Conservation (phyloP, 192 early-diverging fungal species). For the Gigaspora rosea region DNA sequence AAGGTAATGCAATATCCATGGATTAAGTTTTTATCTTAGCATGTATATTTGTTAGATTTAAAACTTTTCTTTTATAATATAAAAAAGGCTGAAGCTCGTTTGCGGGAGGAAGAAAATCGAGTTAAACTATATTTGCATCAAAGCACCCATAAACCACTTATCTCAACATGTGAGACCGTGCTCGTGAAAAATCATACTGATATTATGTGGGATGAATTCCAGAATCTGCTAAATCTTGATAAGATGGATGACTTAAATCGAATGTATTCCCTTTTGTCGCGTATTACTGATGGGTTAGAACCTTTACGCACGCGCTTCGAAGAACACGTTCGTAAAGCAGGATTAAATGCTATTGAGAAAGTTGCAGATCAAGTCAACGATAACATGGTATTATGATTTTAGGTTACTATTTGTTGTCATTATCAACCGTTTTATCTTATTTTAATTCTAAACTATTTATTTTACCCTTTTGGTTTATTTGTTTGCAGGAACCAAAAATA, state of each 20-base stretch:
- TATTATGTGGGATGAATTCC: conserved; percentile 88
- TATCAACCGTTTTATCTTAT: not conserved
- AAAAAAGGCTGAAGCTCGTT: conserved; percentile 65
- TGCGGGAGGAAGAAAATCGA: conserved; percentile 83
- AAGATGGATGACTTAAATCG: conserved; percentile 86
- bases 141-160: conserved; percentile 75
- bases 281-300: conserved; percentile 83
- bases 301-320: conserved; percentile 78
- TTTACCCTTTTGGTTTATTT: not conserved
- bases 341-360: conserved; percentile 76
- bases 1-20: conserved; percentile 52
- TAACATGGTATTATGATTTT: conserved; percentile 43
- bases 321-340: conserved; percentile 75
- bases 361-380: conserved; percentile 64
- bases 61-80: not conserved
- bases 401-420: not conserved
- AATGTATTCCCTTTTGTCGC: conserved; percentile 80
- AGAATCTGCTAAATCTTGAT: conserved; percentile 82
- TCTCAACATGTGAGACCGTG: conserved; percentile 80
- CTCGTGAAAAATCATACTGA: conserved; percentile 85
- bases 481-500: conserved; percentile 66
- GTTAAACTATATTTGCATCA: conserved; percentile 87
- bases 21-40: not conserved
- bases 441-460: not conserved
- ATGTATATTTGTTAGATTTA: not conserved